Base-by-base conservation (phyloP, 179 eudicot species). In the Beta macrorhiza region DNA sequence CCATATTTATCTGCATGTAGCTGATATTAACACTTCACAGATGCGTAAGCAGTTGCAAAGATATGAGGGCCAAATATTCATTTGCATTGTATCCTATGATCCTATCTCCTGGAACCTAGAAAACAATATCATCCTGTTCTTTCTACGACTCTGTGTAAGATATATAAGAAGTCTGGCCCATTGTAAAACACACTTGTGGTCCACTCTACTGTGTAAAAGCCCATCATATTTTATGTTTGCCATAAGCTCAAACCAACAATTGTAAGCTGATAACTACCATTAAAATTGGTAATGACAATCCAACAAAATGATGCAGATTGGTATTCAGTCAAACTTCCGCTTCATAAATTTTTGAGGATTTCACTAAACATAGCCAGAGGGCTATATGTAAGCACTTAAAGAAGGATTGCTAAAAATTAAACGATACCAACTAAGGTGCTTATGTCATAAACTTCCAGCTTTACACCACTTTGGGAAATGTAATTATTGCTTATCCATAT, bases 1-100 rank as follows among this genome's bases (percentile, higher is more conserved):
- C 98, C 94, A 95, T 89, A 84, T 95, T 95, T 78, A 95, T 83
- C 99, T 95, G 91, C 90, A 88, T 13, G 75, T 53, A 78, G 79
- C 57, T 76, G 79, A 67, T 6, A 67, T 86, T 68, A 84, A 84
- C 69, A 76, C 76, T 79, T 67, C 16, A 68, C 70, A 64, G 67
- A 80, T 51, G 59, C 72, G 76, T 19, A 15, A 72, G 22, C 10
- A 17, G 4, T 58, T 44, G 22, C 57, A 65, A 70, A 74, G 22
- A 49, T 37, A 17, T 53, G 29, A 8, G 17, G 63, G 22, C 14
- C 53, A 7, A 19, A 64, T 20, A 58, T 42, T 65, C 32, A 42
- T 58, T 7, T 32, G 51, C 61, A 1, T 20, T 1, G 53, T 53
- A 25, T 53, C n/a, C 63, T 56, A 37, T 16, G 25, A 25, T 53